Percentiles rank a stretch among this genome's conserved stretches.
These are phyloP conservation scores for Solanum chacoense DNA, from an alignment of 305 asterid genomes.

Conservation along the genomic window DNA sequence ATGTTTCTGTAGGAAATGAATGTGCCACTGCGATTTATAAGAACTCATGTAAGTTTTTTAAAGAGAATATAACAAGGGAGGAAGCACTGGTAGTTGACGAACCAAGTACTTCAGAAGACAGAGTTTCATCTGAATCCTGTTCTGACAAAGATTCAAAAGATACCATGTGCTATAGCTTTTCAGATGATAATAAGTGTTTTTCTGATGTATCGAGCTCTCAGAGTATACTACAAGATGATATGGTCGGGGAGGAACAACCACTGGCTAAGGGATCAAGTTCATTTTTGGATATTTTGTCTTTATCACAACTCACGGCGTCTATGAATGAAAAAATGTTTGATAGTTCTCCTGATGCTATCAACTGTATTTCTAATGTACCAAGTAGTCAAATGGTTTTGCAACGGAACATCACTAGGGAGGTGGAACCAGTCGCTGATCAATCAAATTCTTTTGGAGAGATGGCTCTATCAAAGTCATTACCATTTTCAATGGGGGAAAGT, in stretches of 20 bases:
- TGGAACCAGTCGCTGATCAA: slow-evolving; percentile 7
- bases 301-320: background rate
- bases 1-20: slow-evolving; percentile 9
- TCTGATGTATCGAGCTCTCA: slow-evolving; percentile 11
- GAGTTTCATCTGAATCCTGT: background rate
- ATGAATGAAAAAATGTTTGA: background rate
- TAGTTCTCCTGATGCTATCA: background rate
- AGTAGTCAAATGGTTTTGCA: background rate
- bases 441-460: slow-evolving; percentile 13
- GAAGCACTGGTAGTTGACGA: background rate
- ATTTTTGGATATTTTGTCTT: background rate
- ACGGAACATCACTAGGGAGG: background rate
- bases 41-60: slow-evolving; percentile 6
- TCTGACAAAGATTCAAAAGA: background rate
- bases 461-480: slow-evolving; percentile 7
- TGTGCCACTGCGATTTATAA: slow-evolving; percentile 4
- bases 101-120: slow-evolving; percentile 1
- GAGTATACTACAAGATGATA: background rate
- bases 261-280: slow-evolving; percentile 1
- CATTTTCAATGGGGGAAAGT: slow-evolving; percentile 7
- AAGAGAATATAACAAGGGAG: slow-evolving; percentile 8
- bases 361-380: background rate
- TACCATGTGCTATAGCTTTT: background rate
- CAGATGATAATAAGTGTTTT: slow-evolving; percentile 5
- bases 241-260: background rate